These are phyloP conservation scores for Acanthamoeba castellanii DNA, from an alignment of 208 protist genomes.

Conservation along the genomic window DNA sequence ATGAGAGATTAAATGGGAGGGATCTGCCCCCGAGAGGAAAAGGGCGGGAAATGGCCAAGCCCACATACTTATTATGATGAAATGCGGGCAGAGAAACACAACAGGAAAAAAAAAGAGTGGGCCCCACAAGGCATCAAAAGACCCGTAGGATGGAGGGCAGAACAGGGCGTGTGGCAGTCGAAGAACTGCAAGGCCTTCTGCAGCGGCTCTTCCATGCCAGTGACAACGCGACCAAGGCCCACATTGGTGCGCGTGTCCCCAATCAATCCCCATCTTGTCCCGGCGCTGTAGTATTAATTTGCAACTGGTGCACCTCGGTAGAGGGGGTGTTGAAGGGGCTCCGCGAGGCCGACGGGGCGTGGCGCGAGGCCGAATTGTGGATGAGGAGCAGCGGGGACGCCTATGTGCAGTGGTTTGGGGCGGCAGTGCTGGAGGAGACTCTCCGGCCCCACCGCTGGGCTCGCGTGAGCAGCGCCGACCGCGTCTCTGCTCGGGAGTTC, in stretches of 20 bases:
- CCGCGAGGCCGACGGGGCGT: background rate
- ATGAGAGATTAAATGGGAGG: too few species aligned
- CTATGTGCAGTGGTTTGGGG: slow-evolving; percentile 37
- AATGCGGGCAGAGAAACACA: too few species aligned
- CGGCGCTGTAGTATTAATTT: background rate
- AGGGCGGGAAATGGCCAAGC: too few species aligned
- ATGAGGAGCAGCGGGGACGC: slow-evolving; percentile 15
- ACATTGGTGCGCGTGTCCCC: background rate
- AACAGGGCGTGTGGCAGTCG: background rate
- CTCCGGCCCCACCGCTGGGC: slow-evolving; percentile 2
- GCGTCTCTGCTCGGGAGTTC: background rate
- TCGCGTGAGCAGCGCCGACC: background rate
- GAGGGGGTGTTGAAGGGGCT: background rate
- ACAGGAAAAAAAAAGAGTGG: too few species aligned
- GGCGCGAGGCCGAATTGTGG: background rate
- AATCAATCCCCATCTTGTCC: background rate
- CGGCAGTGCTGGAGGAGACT: background rate
- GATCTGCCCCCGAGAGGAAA: too few species aligned
- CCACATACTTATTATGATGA: too few species aligned
- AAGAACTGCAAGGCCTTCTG: background rate
- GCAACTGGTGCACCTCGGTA: background rate
- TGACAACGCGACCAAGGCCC: background rate
- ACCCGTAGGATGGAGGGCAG: background rate
- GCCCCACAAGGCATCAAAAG: background rate
- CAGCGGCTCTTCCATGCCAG: slow-evolving; percentile 18